Conservation (phyloP, 176 grass and related monocot species). For the Eleusine indica region DNA sequence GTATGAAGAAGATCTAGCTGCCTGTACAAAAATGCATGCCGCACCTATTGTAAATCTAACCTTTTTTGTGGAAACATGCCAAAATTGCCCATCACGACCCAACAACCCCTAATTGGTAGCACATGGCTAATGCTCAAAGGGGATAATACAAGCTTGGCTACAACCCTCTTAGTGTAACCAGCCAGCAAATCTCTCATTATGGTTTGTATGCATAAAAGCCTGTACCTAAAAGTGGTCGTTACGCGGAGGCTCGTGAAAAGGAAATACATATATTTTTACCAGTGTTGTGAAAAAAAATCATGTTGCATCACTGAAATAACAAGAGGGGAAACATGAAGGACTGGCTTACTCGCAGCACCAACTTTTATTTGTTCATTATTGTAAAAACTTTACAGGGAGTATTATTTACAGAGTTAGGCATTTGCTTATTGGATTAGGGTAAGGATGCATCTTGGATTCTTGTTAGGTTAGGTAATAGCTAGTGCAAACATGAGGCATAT, state of each 20-base stretch:
- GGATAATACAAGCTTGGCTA: neutral
- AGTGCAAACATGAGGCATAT: slow-evolving; percentile 9
- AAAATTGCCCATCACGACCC: slow-evolving; percentile 11
- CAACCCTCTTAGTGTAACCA: too few species aligned
- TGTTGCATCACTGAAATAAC: neutral
- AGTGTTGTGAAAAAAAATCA: too few species aligned
- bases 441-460: slow-evolving; percentile 47
- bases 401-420: neutral
- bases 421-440: slow-evolving; percentile 20
- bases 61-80: neutral
- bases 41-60: neutral
- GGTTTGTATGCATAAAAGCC: neutral
- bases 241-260: too few species aligned
- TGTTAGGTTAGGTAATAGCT: slow-evolving; percentile 33
- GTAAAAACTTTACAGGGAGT: neutral
- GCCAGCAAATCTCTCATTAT: neutral
- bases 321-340: neutral
- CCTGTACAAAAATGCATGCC: neutral
- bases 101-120: neutral
- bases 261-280: too few species aligned
- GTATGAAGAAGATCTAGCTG: neutral
- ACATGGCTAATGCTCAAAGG: neutral
- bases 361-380: neutral
- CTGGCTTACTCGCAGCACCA: neutral
- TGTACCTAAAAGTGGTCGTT: too few species aligned